Evolutionary conservation across 2,329 filamentous ascomycete species (phyloP), one percentile per base, ranked within the genome.

Genomic region (Xylaria hypoxylon): DNA sequence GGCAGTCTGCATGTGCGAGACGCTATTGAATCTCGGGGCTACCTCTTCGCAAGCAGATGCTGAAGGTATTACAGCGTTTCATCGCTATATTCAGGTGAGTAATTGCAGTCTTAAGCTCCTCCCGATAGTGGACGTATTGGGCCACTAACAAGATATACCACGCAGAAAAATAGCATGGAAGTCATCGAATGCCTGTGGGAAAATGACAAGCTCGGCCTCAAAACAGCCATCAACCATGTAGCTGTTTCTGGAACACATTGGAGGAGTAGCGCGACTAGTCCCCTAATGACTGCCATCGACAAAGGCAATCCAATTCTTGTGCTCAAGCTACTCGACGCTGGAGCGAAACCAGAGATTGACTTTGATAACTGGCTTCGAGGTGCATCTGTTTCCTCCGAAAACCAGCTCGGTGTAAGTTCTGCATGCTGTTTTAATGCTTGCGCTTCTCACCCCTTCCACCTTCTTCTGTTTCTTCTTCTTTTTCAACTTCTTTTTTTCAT

Each of bases 21-120:
- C 87, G 0, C 83, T 96, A 8, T 79, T 96, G 33, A 83, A 86
- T 51, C 84, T 94, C 1, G 92, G 92, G 1, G 92, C 92, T 1
- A 91, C 90, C 0, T 89, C 85, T 38, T 87, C 90, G 0, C 92
- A 96, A 76, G 92, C 89, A 0, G 92, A 95, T 70, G 75, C 86
- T 40, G 80, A 85, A 8, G 85, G 88, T 3, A 80, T 84, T 33
- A 94, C 92, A 1, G 88, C 86, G 0, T 83, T 96, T 66, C 87
- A 93, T 67, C 87, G 87, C 66, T 87, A 88, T 61, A 84, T 90
- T 1, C 80, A 84, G 48, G 68, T 70, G 38, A 68, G 68, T 68
- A 19, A 24, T 55, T 42, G 6, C 10, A 56, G 10, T 44, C 24
- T 17, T n/a, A 13, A 51, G 6, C 17, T 56, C 10, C 33, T 19